These are phyloP conservation scores for Leishmania martiniquensis DNA, from an alignment of 208 protist genomes.

Conservation along the genomic window DNA sequence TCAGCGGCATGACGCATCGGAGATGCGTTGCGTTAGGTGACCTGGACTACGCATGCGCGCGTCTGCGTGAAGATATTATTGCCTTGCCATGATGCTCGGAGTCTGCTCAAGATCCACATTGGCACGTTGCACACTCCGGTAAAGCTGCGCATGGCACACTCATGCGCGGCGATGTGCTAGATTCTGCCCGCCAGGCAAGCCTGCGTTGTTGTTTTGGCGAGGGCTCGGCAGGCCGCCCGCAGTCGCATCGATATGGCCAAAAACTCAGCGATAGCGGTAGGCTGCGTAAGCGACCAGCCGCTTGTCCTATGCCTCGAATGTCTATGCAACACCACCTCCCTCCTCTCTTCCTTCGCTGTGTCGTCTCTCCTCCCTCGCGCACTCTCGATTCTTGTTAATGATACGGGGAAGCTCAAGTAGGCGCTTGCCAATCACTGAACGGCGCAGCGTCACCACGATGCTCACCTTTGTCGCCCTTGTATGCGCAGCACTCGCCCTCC, in stretches of 20 bases:
- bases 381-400: too few species aligned
- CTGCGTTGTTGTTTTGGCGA: not conserved
- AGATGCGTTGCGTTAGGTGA: not conserved
- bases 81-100: not conserved
- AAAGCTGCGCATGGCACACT: not conserved
- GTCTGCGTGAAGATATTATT: not conserved
- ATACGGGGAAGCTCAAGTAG: not conserved
- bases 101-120: not conserved
- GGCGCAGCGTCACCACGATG: not conserved
- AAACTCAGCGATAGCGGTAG: not conserved
- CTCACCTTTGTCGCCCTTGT: slow-evolving; percentile 19
- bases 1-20: not conserved
- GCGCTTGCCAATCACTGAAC: not conserved
- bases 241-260: not conserved
- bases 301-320: not conserved
- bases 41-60: not conserved
- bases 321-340: too few species aligned
- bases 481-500: slow-evolving; percentile 10
- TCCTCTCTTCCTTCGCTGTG: not conserved
- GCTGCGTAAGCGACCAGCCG: not conserved
- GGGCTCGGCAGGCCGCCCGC: not conserved
- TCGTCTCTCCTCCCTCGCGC: not conserved
- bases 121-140: not conserved
- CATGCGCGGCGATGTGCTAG: not conserved
- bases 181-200: not conserved